phyloP scores from a whole-genome alignment of 1,284 basidiomycete species.

The Cutaneotrichosporon mucoides region DNA sequence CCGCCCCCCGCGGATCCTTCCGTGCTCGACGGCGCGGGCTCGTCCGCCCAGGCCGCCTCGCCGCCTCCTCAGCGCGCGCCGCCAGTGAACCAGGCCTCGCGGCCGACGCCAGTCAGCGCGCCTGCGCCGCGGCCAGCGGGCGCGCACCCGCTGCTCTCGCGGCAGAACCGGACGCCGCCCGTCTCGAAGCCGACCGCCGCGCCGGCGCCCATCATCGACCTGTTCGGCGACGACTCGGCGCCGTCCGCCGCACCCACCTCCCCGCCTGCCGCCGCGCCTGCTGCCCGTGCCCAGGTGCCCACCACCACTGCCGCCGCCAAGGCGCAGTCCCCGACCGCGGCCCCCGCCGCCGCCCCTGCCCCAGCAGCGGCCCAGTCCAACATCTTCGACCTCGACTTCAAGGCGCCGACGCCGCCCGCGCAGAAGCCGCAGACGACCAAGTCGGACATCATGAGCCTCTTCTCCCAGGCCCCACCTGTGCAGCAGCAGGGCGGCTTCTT shows the following conservation, averaged over 20 bases:
- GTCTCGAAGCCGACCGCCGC: constrained; percentile 17
- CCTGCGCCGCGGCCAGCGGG: constrained; percentile 10
- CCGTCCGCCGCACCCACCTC: constrained; percentile 11
- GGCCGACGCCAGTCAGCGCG: not conserved
- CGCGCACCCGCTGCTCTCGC: constrained; percentile 42
- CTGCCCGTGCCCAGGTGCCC: constrained; percentile 16
- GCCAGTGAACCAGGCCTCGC: not conserved
- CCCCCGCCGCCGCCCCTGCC: too few species aligned
- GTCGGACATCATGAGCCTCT: constrained; percentile 51
- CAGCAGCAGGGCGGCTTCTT: constrained; percentile 19
- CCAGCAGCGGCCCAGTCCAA: constrained; percentile 20
- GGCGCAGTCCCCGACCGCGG: constrained; percentile 17
- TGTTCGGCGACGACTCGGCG: constrained; percentile 34
- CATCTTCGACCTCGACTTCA: constrained; percentile 51
- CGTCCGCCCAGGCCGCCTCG: not conserved
- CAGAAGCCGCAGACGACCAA: constrained; percentile 23
- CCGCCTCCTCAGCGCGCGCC: not conserved
- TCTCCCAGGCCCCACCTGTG: constrained; percentile 26
- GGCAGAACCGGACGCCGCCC: constrained; percentile 11
- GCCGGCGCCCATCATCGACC: constrained; percentile 34
- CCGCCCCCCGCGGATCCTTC: constrained; percentile 78
- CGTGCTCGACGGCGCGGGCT: constrained; percentile 59
- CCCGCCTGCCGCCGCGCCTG: constrained; percentile 16
- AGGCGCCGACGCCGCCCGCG: constrained; percentile 34
- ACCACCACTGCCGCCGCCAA: constrained; percentile 9